Base-by-base conservation (phyloP, 306 rosid genomes). In the Begonia loranthoides region DNA sequence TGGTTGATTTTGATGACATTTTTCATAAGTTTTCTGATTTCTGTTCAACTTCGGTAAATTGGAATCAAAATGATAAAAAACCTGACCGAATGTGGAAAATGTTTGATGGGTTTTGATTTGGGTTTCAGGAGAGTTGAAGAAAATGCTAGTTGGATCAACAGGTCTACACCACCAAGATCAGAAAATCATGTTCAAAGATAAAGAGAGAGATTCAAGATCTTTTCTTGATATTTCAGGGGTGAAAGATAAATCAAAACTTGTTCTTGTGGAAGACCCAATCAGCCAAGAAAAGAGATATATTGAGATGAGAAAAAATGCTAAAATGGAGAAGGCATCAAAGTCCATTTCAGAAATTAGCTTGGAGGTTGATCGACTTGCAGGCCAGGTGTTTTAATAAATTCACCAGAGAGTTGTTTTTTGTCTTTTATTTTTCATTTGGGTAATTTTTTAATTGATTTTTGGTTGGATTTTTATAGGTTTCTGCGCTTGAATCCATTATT, bases 151-250 rank as follows among this genome's bases (percentile, higher is more conserved):
- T 38, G 95, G 99, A 58, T 79, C 79, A 38, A 90, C 95, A 10
- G 99, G 95, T 14, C 60, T 90, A 34, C 94, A 86, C 72, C 95
- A 90, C 56, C 62, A 78, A 70, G 99, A 90, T 63, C 95, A 82
- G 75, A 90, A 90, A 78, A 71, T 90, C 60, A 64, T 86, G 46
- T 86, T 74, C 70, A 90, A 86, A 50, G 87, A 80, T 17, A 90
- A 70, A 24, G 99, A 90, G 75, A 86, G 99, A 59, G 95, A 90
- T 69, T 90, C 99, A n/a, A 90, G 83, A 41, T 75, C 77, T 1
- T 90, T 82, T 52, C 83, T 90, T 51, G 99, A 86, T 61, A 65
- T 69, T 21, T 67, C 65, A 57, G 95, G 99, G 16, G 93, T 90
- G 5, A 90, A 83, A 68, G 79, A 90, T 68, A 77, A 77, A 40